Evolutionary conservation across 1,139 yeast species (phyloP).

Genomic region (Suhomyces panamericanus): DNA sequence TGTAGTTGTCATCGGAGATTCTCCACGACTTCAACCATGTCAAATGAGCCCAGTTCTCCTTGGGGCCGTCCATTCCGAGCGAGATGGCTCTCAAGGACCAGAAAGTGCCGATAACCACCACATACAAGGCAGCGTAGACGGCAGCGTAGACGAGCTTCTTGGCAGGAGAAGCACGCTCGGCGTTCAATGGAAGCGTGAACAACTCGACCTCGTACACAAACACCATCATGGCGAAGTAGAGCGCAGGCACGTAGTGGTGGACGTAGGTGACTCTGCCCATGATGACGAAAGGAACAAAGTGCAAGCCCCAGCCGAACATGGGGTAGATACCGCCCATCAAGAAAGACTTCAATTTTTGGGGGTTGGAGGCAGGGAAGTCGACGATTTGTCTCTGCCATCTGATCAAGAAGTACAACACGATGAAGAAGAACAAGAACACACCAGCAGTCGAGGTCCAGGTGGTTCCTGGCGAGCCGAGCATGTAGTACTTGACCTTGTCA

Average conservation of each 20-base stretch:
- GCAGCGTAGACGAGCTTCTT: conserved; percentile 29
- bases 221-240: conserved; percentile 89
- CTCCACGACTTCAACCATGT: conserved; percentile 79
- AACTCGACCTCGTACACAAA: conserved; percentile 74
- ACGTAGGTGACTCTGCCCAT: conserved; percentile 98
- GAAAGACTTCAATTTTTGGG: conserved; percentile 35
- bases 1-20: conserved; percentile 40
- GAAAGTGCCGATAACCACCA: conserved; percentile 65
- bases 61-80: conserved; percentile 89
- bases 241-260: conserved; percentile 95
- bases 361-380: conserved; percentile 54
- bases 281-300: conserved; percentile 82
- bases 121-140: conserved; percentile 49
- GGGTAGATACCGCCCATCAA: conserved; percentile 88
- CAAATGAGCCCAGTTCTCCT: conserved; percentile 64
- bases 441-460: conserved; percentile 89
- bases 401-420: conserved; percentile 59
- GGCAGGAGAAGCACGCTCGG: conserved; percentile 23
- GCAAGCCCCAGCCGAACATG: conserved; percentile 93
- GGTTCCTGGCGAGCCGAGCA: conserved; percentile 91
- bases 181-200: conserved; percentile 47
- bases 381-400: conserved; percentile 93
- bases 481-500: conserved; percentile 75
- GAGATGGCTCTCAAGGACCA: conserved; percentile 74
- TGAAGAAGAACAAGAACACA: conserved; percentile 57